phyloP scores from a whole-genome alignment of 1,284 basidiomycete genomes.

The Papiliotrema terrestris region DNA sequence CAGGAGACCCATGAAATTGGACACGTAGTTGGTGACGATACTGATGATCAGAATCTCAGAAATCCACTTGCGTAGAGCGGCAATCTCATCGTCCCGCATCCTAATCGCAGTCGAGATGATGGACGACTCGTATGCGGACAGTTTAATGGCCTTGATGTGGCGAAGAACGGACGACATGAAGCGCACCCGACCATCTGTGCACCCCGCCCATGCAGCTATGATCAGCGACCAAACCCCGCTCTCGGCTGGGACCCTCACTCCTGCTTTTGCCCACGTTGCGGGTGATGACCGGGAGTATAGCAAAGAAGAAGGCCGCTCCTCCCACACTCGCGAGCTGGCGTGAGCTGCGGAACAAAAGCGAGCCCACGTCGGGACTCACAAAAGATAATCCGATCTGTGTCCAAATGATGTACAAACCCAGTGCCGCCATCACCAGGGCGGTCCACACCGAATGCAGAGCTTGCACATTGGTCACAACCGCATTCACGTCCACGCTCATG shows the following conservation, averaged over 20 bases:
- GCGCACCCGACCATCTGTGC: constrained; percentile 17
- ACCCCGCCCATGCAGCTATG: constrained; percentile 10
- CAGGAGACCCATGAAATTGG: constrained; percentile 12
- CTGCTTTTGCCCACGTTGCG: constrained; percentile 5
- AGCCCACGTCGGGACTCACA: constrained; percentile 6
- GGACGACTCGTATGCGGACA: constrained; percentile 19
- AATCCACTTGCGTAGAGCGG: constrained; percentile 5
- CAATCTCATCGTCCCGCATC: constrained; percentile 11
- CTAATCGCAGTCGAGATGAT: constrained; percentile 3
- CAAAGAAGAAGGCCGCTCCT: constrained; percentile 15
- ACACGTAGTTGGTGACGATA: constrained; percentile 14
- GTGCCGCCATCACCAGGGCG: constrained; percentile 11
- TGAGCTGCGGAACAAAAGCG: background rate
- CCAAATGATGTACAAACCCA: constrained; percentile 21
- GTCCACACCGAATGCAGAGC: constrained; percentile 13
- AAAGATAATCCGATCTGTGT: constrained; percentile 20
- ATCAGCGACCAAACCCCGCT: background rate
- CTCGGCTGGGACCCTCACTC: no score
- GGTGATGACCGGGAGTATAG: constrained; percentile 8
- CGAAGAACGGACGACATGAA: constrained; percentile 19
- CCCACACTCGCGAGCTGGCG: constrained; percentile 9
- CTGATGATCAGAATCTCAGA: constrained; percentile 10
- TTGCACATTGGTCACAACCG: constrained; percentile 1
- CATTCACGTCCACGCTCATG: constrained; percentile 18
- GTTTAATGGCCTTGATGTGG: constrained; percentile 23